These are phyloP conservation scores for Botrytis byssoidea DNA, from an alignment of 2,329 filamentous ascomycete species.

Conservation along the genomic window DNA sequence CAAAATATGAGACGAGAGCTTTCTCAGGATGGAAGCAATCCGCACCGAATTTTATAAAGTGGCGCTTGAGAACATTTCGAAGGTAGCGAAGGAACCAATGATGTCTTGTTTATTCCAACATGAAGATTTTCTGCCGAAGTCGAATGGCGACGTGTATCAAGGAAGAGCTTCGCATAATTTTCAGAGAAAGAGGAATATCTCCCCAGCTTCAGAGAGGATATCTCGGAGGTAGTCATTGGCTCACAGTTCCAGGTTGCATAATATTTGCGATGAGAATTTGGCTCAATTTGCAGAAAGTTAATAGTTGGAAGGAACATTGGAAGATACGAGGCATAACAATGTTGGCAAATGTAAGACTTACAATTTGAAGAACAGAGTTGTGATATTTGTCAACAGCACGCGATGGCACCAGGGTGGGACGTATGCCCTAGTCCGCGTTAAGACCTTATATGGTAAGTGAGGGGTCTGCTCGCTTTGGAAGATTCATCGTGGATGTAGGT, in stretches of 20 bases:
- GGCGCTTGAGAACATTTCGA: accelerated
- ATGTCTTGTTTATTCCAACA: not conserved
- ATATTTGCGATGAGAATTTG: not conserved
- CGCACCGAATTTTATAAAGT: not conserved
- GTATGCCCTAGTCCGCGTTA: accelerated
- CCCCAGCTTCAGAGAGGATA: not conserved
- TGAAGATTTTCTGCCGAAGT: not conserved
- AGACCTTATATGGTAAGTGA: not conserved
- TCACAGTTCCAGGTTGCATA: not conserved
- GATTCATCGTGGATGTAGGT: not conserved
- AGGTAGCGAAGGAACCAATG: too few species aligned
- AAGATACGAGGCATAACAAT: not conserved
- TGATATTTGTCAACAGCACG: not conserved
- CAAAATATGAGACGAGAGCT: not conserved
- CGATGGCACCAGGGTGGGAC: not conserved
- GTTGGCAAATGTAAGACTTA: not conserved
- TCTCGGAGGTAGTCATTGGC: not conserved
- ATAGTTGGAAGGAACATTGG: not conserved
- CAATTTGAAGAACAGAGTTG: not conserved
- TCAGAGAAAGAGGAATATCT: not conserved
- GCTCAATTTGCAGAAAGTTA: not conserved
- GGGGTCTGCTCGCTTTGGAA: not conserved
- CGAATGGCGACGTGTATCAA: not conserved
- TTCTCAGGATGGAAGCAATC: not conserved
- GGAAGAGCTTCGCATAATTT: not conserved